phyloP scores from a whole-genome alignment of 805 yeast genomes.

The Yamadazyma akitaensis region DNA sequence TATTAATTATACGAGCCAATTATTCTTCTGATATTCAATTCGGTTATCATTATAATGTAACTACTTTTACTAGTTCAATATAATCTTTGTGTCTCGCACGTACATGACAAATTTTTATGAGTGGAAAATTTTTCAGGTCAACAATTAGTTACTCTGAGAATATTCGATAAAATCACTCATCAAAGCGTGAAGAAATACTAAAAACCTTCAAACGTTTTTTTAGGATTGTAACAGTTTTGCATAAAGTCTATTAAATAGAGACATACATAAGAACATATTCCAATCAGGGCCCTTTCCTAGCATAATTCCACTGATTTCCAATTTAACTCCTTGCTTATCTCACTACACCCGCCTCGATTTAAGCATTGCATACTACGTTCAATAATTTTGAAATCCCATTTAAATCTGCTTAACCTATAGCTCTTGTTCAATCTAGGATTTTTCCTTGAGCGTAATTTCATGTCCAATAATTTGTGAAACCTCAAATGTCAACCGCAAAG shows the following conservation, averaged over 20 bases:
- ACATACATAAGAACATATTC: neutral
- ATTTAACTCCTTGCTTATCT: neutral
- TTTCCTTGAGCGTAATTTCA: slow-evolving; percentile 1
- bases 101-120: slow-evolving; percentile 4
- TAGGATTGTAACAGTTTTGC: neutral
- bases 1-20: slow-evolving; percentile 13
- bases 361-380: neutral
- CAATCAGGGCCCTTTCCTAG: neutral
- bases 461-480: slow-evolving; percentile 6
- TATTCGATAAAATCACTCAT: neutral
- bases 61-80: neutral
- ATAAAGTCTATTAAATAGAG: neutral
- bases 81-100: slow-evolving; percentile 4
- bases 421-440: neutral
- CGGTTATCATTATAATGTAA: neutral
- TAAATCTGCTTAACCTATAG: neutral
- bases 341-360: neutral
- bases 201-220: neutral
- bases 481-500: slow-evolving; percentile 19
- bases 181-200: neutral
- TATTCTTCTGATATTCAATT: neutral
- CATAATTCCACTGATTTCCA: neutral
- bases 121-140: slow-evolving; percentile 8
- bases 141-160: slow-evolving; percentile 4
- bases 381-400: neutral